Conservation (phyloP, 495 filamentous ascomycete species). For the Chaetomium tenue region DNA sequence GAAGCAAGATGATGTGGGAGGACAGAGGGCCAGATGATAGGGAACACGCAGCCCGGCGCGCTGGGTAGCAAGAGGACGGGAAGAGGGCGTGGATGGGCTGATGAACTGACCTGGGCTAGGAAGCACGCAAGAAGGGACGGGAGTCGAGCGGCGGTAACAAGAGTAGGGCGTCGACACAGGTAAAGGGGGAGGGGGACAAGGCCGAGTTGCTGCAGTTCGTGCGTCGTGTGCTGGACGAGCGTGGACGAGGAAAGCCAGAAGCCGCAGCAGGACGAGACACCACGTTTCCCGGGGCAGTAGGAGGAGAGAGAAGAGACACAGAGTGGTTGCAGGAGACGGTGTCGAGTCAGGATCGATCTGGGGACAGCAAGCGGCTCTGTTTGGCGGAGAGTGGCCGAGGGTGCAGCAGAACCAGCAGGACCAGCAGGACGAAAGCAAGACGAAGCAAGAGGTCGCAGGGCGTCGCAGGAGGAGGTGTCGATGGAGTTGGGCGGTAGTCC, state of each 20-base stretch:
- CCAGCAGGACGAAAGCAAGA: not conserved
- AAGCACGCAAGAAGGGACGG: conserved; percentile 19
- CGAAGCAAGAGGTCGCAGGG: conserved; percentile 24
- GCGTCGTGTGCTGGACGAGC: conserved; percentile 29
- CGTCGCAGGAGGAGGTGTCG: conserved; percentile 18
- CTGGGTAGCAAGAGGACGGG: conserved; percentile 21
- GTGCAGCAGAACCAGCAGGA: conserved; percentile 18
- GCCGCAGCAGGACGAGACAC: conserved; percentile 14
- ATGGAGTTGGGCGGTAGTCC: conserved; percentile 1
- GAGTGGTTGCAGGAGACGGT: conserved; percentile 14
- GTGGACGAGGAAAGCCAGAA: conserved; percentile 24
- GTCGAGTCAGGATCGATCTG: conserved; percentile 26
- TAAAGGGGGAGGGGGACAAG: conserved; percentile 10
- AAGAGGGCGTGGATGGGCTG: conserved; percentile 23
- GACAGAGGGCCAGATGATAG: conserved; percentile 23
- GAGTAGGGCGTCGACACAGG: conserved; percentile 36
- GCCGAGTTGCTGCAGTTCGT: conserved; percentile 21
- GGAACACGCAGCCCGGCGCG: conserved; percentile 20
- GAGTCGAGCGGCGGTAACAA: conserved; percentile 25
- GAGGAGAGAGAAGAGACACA: conserved; percentile 9
- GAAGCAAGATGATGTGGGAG: conserved; percentile 26
- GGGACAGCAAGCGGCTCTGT: conserved; percentile 28
- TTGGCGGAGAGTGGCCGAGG: conserved; percentile 30
- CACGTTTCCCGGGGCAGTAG: conserved; percentile 17
- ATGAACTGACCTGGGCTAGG: conserved; percentile 22